Conservation (phyloP, 2,329 filamentous ascomycete genomes). For the Aspergillus niger region DNA sequence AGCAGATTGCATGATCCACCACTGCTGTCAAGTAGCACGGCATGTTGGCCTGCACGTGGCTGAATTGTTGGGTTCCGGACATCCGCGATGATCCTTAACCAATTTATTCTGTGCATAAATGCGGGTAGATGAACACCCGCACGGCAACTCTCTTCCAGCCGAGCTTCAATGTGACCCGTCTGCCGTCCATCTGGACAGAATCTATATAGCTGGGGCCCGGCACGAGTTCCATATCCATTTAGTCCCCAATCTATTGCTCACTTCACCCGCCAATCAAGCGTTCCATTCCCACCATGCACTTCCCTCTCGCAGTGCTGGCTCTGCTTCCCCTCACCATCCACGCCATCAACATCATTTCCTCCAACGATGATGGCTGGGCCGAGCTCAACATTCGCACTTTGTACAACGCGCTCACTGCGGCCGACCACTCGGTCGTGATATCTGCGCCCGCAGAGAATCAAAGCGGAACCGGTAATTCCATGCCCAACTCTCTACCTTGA, state of each 20-base stretch:
- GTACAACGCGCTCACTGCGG: constrained; percentile 56
- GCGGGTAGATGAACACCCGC: background rate
- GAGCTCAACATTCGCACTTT: constrained; percentile 66
- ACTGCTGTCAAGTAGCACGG: background rate
- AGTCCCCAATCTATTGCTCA: background rate
- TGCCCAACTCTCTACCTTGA: no score
- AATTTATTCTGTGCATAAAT: background rate
- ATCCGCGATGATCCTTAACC: background rate
- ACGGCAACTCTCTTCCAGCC: background rate
- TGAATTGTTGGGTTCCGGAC: background rate
- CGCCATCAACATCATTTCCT: constrained; percentile 60
- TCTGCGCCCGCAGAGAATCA: constrained; percentile 68
- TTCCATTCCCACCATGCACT: constrained; percentile 23
- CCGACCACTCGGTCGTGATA: constrained; percentile 64
- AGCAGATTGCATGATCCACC: background rate
- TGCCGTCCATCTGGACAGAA: background rate
- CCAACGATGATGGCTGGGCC: constrained; percentile 75
- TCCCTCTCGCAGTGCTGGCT: constrained; percentile 19
- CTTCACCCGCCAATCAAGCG: background rate
- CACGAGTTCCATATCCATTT: background rate
- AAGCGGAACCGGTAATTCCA: constrained; percentile 58
- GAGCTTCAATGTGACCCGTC: background rate
- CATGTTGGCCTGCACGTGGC: background rate
- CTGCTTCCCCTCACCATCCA: constrained; percentile 27
- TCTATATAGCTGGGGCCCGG: background rate